Percentiles rank a stretch among this genome's conserved stretches.
Evolutionary conservation across 1,139 yeast species (phyloP).

Genomic region (Pichia sp.): DNA sequence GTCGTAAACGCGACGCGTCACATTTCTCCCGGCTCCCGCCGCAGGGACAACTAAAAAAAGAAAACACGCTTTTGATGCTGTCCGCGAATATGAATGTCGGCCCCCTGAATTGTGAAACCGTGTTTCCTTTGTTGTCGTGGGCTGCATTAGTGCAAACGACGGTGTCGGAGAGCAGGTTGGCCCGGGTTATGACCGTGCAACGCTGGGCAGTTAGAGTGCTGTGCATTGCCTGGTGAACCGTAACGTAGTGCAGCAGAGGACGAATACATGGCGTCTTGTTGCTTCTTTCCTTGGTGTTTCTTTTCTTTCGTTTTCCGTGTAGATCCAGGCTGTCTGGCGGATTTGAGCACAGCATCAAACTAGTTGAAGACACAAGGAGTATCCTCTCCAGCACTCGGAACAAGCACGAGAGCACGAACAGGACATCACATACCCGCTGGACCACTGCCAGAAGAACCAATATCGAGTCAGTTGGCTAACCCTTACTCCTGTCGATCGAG

Average conservation of each 20-base stretch:
- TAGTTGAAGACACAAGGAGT: no score
- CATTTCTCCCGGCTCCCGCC: background rate
- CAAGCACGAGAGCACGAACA: background rate
- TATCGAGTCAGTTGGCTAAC: background rate
- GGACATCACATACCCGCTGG: no score
- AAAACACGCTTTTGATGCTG: background rate
- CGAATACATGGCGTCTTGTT: background rate
- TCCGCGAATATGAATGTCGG: background rate
- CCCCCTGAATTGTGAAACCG: slow-evolving; percentile 2
- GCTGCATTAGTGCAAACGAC: background rate
- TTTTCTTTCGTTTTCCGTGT: background rate
- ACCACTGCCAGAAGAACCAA: background rate
- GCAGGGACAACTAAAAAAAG: background rate
- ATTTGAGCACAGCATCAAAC: background rate
- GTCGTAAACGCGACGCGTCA: slow-evolving; percentile 1
- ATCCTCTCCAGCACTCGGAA: background rate
- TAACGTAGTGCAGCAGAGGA: background rate
- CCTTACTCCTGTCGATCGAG: background rate
- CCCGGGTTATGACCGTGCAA: no score
- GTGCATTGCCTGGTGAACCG: background rate
- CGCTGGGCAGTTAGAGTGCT: no score
- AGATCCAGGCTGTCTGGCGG: background rate
- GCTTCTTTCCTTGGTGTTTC: background rate
- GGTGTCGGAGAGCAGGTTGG: background rate
- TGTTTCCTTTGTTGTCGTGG: background rate